Evolutionary conservation across 2,329 filamentous ascomycete species (phyloP).

Genomic region (Cladophialophora carrionii): DNA sequence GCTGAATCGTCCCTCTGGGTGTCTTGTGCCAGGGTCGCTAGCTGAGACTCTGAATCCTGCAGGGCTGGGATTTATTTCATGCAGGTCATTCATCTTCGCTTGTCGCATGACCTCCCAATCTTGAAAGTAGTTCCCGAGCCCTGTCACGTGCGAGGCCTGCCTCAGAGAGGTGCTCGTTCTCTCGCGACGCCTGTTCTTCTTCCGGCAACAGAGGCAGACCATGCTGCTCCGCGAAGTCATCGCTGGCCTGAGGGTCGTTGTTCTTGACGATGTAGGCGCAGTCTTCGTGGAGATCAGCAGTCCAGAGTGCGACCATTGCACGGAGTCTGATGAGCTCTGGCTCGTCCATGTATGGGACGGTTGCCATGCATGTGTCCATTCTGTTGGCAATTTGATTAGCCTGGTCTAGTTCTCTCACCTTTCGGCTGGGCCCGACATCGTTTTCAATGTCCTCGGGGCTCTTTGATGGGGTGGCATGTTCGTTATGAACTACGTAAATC

Average conservation of each 20-base stretch:
- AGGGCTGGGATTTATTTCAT: constrained; percentile 12
- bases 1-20: neutral
- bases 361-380: constrained; percentile 72
- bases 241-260: neutral
- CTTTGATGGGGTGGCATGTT: constrained; percentile 54
- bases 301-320: constrained; percentile 74
- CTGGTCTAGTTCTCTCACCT: constrained; percentile 53
- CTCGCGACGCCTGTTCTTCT: neutral
- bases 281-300: constrained; percentile 63
- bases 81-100: constrained; percentile 20
- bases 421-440: constrained; percentile 24
- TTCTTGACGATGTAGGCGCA: neutral
- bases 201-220: neutral
- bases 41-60: neutral
- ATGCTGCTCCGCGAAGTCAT: neutral
- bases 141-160: constrained; percentile 29
- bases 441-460: constrained; percentile 43
- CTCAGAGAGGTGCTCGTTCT: constrained; percentile 18
- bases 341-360: constrained; percentile 70
- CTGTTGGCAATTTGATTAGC: constrained; percentile 67
- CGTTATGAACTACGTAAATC: constrained; percentile 72
- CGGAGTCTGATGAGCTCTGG: constrained; percentile 69
- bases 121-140: constrained; percentile 19
- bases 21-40: neutral
- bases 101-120: constrained; percentile 22